A percentile compares a stretch with the other conserved stretches of the same genome.
These are phyloP conservation scores for Alternaria rosae DNA, from an alignment of 2,329 filamentous ascomycete genomes.

Conservation along the genomic window DNA sequence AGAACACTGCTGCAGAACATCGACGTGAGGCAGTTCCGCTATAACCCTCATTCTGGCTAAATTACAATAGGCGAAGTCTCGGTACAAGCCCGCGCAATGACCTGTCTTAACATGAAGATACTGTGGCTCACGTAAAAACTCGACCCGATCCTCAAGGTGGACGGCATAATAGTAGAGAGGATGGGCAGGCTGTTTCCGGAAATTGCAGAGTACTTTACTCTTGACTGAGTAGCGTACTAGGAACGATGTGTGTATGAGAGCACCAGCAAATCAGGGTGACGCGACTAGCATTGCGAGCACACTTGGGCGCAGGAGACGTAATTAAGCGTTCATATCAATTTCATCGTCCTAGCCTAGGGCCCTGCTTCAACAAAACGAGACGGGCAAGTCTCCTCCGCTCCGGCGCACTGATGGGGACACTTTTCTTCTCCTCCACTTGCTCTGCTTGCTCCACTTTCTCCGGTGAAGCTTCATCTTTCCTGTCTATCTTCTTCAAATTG, in stretches of 20 bases:
- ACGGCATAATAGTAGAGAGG: neutral
- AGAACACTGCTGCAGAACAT: neutral
- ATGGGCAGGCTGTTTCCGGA: neutral
- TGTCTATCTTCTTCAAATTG: rapidly evolving
- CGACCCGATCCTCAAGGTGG: neutral
- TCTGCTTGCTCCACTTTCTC: neutral
- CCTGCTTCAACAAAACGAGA: neutral
- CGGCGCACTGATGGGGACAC: neutral
- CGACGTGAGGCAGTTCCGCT: neutral
- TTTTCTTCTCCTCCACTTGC: neutral
- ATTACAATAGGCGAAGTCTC: neutral
- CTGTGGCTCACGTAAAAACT: neutral
- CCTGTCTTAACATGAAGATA: neutral
- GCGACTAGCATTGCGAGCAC: neutral
- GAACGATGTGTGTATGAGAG: neutral
- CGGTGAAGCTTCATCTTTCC: neutral
- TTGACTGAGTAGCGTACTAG: neutral
- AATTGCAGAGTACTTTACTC: neutral
- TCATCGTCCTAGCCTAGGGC: neutral
- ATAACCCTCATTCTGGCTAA: neutral
- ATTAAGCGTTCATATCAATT: neutral
- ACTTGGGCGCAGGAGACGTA: neutral
- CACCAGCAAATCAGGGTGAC: neutral
- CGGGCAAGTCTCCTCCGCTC: slow-evolving; percentile 5
- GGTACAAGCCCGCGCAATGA: neutral